These are phyloP conservation scores for Phytophthora vignae DNA, from an alignment of 352 stramenopile genomes.

Conservation along the genomic window DNA sequence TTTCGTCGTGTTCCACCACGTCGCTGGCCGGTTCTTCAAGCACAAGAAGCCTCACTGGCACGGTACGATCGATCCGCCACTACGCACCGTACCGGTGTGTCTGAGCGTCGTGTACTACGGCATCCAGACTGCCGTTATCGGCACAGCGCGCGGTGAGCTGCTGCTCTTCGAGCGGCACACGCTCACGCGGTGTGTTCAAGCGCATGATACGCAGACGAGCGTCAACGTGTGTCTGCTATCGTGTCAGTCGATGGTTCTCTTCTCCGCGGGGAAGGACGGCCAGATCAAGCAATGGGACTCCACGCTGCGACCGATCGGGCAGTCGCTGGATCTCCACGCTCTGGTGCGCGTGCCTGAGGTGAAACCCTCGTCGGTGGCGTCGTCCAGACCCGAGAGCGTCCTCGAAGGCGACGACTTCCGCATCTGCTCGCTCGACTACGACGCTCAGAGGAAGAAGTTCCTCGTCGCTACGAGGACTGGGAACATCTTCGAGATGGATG, in stretches of 20 bases:
- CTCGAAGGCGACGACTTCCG: conserved; percentile 71
- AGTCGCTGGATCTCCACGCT: conserved; percentile 67
- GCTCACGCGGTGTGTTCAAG: conserved; percentile 64
- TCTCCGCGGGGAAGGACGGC: conserved; percentile 79
- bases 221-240: conserved; percentile 66
- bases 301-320: conserved; percentile 74
- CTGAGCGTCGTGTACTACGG: conserved; percentile 67
- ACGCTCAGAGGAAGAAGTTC: conserved; percentile 53
- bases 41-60: conserved; percentile 67
- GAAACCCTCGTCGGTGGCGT: conserved; percentile 2
- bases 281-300: conserved; percentile 87
- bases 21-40: conserved; percentile 70
- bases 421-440: conserved; percentile 76
- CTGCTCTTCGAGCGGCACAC: conserved; percentile 75
- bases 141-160: conserved; percentile 67
- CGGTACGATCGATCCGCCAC: conserved; percentile 29
- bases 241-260: conserved; percentile 80
- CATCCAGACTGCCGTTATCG: conserved; percentile 62
- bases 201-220: conserved; percentile 59
- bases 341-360: conserved; percentile 18
- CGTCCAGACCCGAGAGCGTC: conserved; percentile 15
- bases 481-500: conserved; percentile 63
- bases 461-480: conserved; percentile 66
- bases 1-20: conserved; percentile 70
- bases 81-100: conserved; percentile 59